phyloP scores from a whole-genome alignment of 352 stramenopile genomes.

The Blastocystis sp. region DNA sequence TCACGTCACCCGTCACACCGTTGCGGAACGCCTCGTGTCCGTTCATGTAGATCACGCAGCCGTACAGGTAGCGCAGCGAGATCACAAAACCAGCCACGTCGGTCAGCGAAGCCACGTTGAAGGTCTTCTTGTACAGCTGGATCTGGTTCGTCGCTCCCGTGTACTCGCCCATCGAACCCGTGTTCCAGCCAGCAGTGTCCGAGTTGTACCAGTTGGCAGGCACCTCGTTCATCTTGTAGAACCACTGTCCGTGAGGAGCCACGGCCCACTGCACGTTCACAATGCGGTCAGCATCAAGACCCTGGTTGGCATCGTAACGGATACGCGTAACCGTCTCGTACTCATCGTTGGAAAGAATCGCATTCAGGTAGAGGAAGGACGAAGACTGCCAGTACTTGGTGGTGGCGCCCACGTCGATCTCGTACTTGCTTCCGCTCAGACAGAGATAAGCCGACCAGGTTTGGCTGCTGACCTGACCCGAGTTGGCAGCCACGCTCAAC shows the following conservation, averaged over 20 bases:
- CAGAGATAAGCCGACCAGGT: background rate
- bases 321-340: background rate
- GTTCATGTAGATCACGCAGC: constrained; percentile 22
- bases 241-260: too few species aligned
- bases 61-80: background rate
- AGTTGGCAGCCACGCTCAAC: background rate
- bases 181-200: background rate
- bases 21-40: constrained; percentile 10
- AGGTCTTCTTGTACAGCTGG: constrained; percentile 15
- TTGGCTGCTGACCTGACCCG: background rate
- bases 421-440: background rate
- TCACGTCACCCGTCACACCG: background rate
- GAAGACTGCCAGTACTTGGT: background rate
- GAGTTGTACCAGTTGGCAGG: background rate
- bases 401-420: background rate
- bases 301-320: too few species aligned
- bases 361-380: constrained; percentile 21
- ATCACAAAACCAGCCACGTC: background rate
- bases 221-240: background rate
- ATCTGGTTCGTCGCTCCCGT: background rate
- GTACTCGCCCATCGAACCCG: background rate
- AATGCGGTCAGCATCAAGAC: too few species aligned
- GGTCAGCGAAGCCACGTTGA: background rate
- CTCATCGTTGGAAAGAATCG: background rate
- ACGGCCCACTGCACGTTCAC: too few species aligned